phyloP scores from a whole-genome alignment of 169 alveolate species.

The Eimeria brunetti region DNA sequence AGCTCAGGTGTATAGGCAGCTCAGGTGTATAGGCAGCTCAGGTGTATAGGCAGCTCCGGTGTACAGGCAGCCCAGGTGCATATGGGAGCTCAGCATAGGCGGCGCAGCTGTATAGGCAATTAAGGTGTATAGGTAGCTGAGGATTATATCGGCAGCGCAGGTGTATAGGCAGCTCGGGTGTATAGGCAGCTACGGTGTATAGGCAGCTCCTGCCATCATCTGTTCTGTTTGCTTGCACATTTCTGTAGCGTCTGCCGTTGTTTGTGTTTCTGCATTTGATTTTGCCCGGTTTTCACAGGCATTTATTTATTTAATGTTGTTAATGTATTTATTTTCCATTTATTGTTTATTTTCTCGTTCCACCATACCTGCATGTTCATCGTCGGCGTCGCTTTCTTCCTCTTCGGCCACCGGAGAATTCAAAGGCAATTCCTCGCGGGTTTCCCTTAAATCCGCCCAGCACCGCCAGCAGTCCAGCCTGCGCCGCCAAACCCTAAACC shows the following conservation, averaged over 20 bases:
- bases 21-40: background rate
- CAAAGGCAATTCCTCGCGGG: conserved; percentile 87
- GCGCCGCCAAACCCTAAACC: conserved; percentile 2
- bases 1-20: background rate
- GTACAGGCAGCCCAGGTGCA: background rate
- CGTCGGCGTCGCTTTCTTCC: conserved; percentile 85
- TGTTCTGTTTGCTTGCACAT: too few species aligned
- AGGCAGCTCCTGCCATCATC: too few species aligned
- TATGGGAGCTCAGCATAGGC: too few species aligned
- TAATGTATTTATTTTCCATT: background rate
- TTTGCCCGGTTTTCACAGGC: too few species aligned
- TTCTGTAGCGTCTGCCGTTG: background rate
- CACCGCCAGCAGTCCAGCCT: conserved; percentile 92
- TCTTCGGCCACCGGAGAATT: conserved; percentile 84
- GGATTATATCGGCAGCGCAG: too few species aligned
- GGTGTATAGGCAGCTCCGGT: background rate
- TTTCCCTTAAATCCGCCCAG: conserved; percentile 88
- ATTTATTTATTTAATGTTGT: background rate
- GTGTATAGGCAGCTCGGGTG: background rate
- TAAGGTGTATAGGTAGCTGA: too few species aligned
- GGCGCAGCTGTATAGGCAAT: too few species aligned
- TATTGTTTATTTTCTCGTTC: background rate
- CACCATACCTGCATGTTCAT: conserved; percentile 86
- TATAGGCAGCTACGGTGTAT: background rate
- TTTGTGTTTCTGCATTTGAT: background rate